Percentiles rank a stretch among this genome's conserved stretches.
Evolutionary conservation across 441 rosid genomes (phyloP).

Genomic region (Populus hybrid): DNA sequence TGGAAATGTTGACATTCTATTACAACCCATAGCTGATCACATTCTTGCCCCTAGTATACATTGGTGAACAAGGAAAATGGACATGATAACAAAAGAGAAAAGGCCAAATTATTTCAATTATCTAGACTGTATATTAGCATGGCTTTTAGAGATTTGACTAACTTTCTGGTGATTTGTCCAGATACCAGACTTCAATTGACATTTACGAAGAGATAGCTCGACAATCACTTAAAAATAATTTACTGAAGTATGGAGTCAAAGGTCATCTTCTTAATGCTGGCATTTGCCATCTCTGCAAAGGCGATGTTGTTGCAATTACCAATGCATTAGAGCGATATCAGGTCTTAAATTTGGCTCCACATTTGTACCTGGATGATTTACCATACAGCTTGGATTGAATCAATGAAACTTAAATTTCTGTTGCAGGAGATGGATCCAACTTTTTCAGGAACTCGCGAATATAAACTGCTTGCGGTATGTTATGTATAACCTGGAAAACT

Average conservation of each 20-base stretch:
- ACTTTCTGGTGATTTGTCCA: slow-evolving; percentile 31
- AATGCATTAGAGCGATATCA: slow-evolving; percentile 92
- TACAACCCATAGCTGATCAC: neutral
- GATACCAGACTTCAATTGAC: slow-evolving; percentile 83
- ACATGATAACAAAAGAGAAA: neutral
- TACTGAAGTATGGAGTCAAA: slow-evolving; percentile 96
- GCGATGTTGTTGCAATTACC: slow-evolving; percentile 77
- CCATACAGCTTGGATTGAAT: neutral
- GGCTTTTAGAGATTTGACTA: slow-evolving; percentile 3
- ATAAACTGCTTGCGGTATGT: slow-evolving; percentile 59
- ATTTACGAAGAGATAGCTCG: slow-evolving; percentile 86
- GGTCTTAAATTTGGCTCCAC: slow-evolving; percentile 39
- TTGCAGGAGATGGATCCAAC: slow-evolving; percentile 95
- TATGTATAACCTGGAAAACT: neutral
- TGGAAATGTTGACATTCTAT: neutral
- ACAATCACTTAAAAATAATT: slow-evolving; percentile 69
- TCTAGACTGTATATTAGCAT: neutral
- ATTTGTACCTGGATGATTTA: neutral
- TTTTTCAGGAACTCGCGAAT: slow-evolving; percentile 88
- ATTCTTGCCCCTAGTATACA: neutral
- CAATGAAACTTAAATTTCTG: slow-evolving; percentile 16
- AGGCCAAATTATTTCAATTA: neutral
- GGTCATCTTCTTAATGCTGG: slow-evolving; percentile 99
- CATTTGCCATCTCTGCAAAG: slow-evolving; percentile 92
- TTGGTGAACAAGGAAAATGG: neutral